Evolutionary conservation across 306 rosid species (phyloP).

Genomic region (Senna siamea): DNA sequence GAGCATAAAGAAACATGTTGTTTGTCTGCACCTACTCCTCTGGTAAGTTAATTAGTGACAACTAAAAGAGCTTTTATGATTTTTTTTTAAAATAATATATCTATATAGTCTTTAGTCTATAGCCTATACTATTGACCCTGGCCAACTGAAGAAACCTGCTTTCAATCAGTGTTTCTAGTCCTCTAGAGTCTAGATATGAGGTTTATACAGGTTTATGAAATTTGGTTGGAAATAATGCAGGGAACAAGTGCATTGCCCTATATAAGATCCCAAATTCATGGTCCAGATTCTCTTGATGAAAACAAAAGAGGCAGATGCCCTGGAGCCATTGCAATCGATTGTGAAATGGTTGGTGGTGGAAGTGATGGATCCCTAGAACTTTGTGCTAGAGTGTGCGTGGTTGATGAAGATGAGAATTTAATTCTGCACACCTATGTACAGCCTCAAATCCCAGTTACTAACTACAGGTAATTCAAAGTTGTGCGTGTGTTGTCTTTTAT

Average conservation of each 20-base stretch:
- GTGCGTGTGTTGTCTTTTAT: constrained; percentile 33
- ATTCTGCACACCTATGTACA: constrained; percentile 68
- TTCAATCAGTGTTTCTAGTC: constrained; percentile 18
- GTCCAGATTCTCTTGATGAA: constrained; percentile 39
- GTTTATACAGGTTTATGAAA: constrained; percentile 24
- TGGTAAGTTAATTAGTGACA: constrained; percentile 50
- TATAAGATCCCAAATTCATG: constrained; percentile 36
- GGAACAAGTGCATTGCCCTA: constrained; percentile 45
- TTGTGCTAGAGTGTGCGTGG: constrained; percentile 79
- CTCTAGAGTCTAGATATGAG: constrained; percentile 21
- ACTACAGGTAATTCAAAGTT: constrained; percentile 59
- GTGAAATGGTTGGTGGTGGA: constrained; percentile 95
- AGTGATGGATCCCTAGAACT: constrained; percentile 81
- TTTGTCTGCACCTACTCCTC: constrained; percentile 54
- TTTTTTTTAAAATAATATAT: not conserved
- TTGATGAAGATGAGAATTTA: constrained; percentile 78
- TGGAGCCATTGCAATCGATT: constrained; percentile 71
- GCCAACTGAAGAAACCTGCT: constrained; percentile 28
- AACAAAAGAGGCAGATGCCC: constrained; percentile 35
- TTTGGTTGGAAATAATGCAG: constrained; percentile 52
- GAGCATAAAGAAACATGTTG: constrained; percentile 58
- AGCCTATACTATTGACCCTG: not conserved
- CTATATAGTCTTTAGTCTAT: too few species aligned
- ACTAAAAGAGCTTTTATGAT: not conserved
- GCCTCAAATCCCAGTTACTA: constrained; percentile 65